These are phyloP conservation scores for Aspergillus vadensis DNA, from an alignment of 2,329 filamentous ascomycete genomes.

Conservation along the genomic window DNA sequence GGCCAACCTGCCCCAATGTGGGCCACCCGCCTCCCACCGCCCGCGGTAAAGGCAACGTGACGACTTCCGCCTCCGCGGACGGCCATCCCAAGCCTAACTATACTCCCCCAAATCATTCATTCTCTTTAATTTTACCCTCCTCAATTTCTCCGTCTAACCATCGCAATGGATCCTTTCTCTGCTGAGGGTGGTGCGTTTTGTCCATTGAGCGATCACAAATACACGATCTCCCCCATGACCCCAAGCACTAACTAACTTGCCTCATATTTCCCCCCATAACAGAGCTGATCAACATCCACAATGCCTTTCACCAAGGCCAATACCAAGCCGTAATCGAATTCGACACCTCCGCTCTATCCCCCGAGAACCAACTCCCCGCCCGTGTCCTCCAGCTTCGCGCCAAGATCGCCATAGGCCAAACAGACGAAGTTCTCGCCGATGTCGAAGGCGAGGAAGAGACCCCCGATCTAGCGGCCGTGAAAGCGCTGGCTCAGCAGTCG, in stretches of 20 bases:
- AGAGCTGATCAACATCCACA: slow-evolving; percentile 70
- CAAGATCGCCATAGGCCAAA: slow-evolving; percentile 78
- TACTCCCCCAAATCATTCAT: background rate
- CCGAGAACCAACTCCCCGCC: slow-evolving; percentile 74
- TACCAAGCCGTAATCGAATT: slow-evolving; percentile 85
- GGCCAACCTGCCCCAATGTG: slow-evolving; percentile 15
- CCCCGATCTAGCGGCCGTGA: slow-evolving; percentile 75
- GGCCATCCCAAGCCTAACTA: background rate
- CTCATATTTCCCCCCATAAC: slow-evolving; percentile 22
- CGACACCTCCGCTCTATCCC: slow-evolving; percentile 75
- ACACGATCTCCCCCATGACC: background rate
- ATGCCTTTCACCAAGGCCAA: slow-evolving; percentile 73
- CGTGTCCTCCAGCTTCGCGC: slow-evolving; percentile 79
- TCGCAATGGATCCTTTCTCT: slow-evolving; percentile 64
- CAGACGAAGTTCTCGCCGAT: slow-evolving; percentile 70
- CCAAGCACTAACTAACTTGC: slow-evolving; percentile 6
- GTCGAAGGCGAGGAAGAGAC: slow-evolving; percentile 64
- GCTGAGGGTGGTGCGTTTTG: slow-evolving; percentile 58
- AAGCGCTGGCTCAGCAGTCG: slow-evolving; percentile 69
- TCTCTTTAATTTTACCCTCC: background rate
- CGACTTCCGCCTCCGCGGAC: slow-evolving; percentile 20
- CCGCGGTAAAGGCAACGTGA: slow-evolving; percentile 25
- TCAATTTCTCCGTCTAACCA: slow-evolving; percentile 8
- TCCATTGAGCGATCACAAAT: background rate
- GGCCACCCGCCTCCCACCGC: slow-evolving; percentile 19